Percentiles rank a stretch among this genome's conserved stretches.
Conservation (phyloP, 345 rosid genomes). For the Excoecaria agallocha region DNA sequence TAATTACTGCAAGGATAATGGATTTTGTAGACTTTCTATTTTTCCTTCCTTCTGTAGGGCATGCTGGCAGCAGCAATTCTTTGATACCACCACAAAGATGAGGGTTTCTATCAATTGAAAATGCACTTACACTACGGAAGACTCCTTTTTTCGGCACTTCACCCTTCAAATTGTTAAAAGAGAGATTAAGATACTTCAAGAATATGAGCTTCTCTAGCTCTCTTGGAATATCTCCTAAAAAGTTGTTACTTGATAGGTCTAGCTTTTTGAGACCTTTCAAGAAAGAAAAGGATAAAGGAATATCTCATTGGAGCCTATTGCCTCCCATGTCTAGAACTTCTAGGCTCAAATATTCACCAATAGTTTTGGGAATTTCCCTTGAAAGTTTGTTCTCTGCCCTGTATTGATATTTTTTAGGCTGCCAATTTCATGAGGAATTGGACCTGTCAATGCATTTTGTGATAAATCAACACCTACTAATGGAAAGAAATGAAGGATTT, state of each 20-base stretch:
- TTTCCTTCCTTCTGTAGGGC: neutral
- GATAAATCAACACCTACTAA: neutral
- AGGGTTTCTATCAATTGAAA: slow-evolving; percentile 4
- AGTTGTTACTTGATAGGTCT: too few relatives aligned
- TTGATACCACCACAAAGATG: slow-evolving; percentile 16
- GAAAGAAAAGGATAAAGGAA: too few relatives aligned
- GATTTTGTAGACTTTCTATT: neutral
- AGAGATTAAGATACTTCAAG: slow-evolving; percentile 8
- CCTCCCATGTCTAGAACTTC: too few relatives aligned
- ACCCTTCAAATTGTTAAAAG: slow-evolving; percentile 17
- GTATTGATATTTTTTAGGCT: too few relatives aligned
- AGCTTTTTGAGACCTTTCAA: too few relatives aligned
- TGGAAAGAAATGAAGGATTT: neutral
- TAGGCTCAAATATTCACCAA: too few relatives aligned
- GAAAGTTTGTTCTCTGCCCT: too few relatives aligned
- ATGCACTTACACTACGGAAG: slow-evolving; percentile 3
- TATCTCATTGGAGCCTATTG: too few relatives aligned
- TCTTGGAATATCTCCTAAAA: too few relatives aligned
- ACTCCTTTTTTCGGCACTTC: slow-evolving; percentile 13
- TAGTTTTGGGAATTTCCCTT: too few relatives aligned
- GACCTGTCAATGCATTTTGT: slow-evolving; percentile 6
- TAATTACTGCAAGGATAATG: neutral
- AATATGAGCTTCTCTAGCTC: neutral
- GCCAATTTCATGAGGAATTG: slow-evolving; percentile 5
- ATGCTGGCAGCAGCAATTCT: neutral